Conservation (phyloP, 352 stramenopile species). For the Phytophthora idaei region DNA sequence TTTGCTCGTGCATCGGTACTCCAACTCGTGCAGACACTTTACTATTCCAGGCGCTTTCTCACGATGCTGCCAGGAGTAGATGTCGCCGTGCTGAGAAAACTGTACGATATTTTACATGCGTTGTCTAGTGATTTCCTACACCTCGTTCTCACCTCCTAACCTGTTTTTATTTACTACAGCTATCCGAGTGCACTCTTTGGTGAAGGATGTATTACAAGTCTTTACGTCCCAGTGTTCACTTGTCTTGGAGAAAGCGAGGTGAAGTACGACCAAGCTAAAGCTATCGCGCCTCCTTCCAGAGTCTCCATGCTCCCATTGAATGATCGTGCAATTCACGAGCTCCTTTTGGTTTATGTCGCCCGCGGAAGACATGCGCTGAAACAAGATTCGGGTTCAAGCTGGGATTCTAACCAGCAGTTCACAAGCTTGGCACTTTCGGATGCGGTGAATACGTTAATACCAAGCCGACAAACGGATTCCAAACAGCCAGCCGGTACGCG, state of each 20-base stretch:
- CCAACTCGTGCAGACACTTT: constrained; percentile 46
- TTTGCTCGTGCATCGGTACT: constrained; percentile 48
- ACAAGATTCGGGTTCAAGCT: not conserved
- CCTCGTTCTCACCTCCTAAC: constrained; percentile 2
- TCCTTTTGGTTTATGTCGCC: constrained; percentile 43
- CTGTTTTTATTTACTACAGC: constrained; percentile 24
- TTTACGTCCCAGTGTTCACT: constrained; percentile 35
- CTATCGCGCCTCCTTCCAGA: not conserved
- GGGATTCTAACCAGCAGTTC: constrained; percentile 8
- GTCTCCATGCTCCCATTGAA: constrained; percentile 35
- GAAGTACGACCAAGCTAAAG: not conserved
- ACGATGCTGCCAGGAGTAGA: constrained; percentile 24
- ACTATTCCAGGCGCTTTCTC: constrained; percentile 40
- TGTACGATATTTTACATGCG: constrained; percentile 26
- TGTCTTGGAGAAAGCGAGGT: not conserved
- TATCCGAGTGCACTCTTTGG: constrained; percentile 44
- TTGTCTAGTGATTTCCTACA: not conserved
- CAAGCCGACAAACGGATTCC: constrained; percentile 2
- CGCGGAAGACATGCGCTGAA: constrained; percentile 15
- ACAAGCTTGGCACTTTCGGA: constrained; percentile 43
- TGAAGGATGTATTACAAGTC: constrained; percentile 31
- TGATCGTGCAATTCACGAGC: constrained; percentile 36
- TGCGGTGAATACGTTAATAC: constrained; percentile 33
- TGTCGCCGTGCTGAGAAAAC: constrained; percentile 29
- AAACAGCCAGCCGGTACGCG: not conserved